Percentiles rank a stretch among this genome's conserved stretches.
These are phyloP conservation scores for Fusarium annulatum DNA, from an alignment of 2,329 filamentous ascomycete species.

Conservation along the genomic window DNA sequence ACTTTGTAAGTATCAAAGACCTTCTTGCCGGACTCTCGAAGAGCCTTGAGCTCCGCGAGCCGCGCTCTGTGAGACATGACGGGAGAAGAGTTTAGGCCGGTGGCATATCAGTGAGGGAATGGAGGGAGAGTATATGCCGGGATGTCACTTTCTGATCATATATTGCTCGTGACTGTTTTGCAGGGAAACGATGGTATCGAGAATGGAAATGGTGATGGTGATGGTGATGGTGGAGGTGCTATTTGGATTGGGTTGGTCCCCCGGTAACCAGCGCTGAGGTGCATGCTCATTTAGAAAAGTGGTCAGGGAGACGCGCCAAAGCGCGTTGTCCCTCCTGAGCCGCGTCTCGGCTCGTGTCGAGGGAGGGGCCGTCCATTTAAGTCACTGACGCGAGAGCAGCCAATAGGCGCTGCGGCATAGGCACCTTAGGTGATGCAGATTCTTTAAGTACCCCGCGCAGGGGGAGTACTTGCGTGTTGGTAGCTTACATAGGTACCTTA, in stretches of 20 bases:
- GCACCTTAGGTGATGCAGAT: background rate
- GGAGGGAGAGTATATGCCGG: background rate
- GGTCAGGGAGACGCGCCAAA: constrained; percentile 31
- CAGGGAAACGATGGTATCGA: constrained; percentile 13
- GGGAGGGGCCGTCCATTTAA: constrained; percentile 20
- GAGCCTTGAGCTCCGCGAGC: constrained; percentile 83
- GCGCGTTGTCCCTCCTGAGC: constrained; percentile 13
- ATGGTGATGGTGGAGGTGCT: constrained; percentile 12
- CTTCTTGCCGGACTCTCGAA: constrained; percentile 91
- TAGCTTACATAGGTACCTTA: background rate
- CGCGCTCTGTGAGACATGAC: constrained; percentile 59
- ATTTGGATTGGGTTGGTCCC: constrained; percentile 27
- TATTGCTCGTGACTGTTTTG: constrained; percentile 1
- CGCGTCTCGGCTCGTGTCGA: constrained; percentile 30
- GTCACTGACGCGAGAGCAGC: constrained; percentile 10
- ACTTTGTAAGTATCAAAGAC: constrained; percentile 88
- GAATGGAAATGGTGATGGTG: constrained; percentile 1
- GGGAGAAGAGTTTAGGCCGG: constrained; percentile 31
- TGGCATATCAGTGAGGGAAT: constrained; percentile 35
- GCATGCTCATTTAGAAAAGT: constrained; percentile 36
- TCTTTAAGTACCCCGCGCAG: background rate
- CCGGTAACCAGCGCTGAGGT: constrained; percentile 27
- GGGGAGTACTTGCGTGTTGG: background rate
- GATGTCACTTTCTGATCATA: background rate
- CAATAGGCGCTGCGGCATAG: constrained; percentile 7